Percentiles rank a stretch among this genome's conserved stretches.
Evolutionary conservation across 345 rosid species (phyloP).

Genomic region (Eucalyptus polybractea): DNA sequence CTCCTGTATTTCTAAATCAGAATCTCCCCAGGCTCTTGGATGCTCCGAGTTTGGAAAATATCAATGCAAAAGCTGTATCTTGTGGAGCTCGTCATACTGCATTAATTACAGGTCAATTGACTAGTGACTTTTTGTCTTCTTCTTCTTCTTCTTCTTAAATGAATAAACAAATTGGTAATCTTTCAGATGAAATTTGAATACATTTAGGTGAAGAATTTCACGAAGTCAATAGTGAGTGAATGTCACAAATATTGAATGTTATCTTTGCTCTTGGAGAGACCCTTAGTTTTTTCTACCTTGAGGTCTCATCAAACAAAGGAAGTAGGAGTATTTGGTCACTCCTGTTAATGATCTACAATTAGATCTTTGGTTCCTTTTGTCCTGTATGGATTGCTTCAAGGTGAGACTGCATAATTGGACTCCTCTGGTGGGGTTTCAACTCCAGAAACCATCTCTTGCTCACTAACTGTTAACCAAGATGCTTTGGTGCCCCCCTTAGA

Average conservation of each 20-base stretch:
- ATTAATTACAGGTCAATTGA: conserved; percentile 44
- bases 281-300: neutral
- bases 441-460: neutral
- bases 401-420: neutral
- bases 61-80: conserved; percentile 44
- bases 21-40: conserved; percentile 81
- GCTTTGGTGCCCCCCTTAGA: neutral
- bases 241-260: neutral
- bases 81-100: conserved; percentile 98
- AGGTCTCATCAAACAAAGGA: neutral
- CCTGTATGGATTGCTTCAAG: neutral
- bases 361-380: neutral
- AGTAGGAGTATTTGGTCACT: neutral
- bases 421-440: neutral
- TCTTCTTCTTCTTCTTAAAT: neutral
- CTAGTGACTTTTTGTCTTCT: neutral
- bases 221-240: neutral
- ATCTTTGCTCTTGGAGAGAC: neutral
- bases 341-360: neutral
- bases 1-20: conserved; percentile 33
- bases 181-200: neutral
- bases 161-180: neutral
- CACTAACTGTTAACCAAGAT: neutral
- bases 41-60: conserved; percentile 66
- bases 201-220: neutral